Conservation (phyloP, 2,329 filamentous ascomycete species). For the Pyricularia sp. region DNA sequence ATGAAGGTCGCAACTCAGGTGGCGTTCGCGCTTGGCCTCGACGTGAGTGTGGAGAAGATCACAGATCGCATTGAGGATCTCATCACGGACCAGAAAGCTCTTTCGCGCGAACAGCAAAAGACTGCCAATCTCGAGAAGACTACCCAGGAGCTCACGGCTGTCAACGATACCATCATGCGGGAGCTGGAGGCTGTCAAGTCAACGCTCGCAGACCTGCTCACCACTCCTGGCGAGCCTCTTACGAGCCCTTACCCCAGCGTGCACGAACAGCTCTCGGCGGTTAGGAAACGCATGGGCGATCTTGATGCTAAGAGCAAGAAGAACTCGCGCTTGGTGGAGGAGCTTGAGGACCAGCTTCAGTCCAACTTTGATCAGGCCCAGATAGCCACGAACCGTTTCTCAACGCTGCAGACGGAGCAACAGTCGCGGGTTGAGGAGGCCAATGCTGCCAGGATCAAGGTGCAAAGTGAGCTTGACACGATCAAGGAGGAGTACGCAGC, state of each 20-base stretch:
- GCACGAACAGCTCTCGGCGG: constrained; percentile 45
- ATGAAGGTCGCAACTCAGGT: constrained; percentile 56
- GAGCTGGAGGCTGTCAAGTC: constrained; percentile 54
- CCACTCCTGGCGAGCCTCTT: constrained; percentile 34
- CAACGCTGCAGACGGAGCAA: constrained; percentile 67
- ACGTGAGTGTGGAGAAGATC: constrained; percentile 60
- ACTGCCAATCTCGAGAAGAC: constrained; percentile 45
- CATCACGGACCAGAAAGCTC: constrained; percentile 47
- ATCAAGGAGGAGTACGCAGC: constrained; percentile 61
- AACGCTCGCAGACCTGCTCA: constrained; percentile 42
- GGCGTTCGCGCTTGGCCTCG: constrained; percentile 47
- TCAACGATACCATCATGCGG: constrained; percentile 49
- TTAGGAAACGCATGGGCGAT: constrained; percentile 58
- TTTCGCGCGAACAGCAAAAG: constrained; percentile 50
- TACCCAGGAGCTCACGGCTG: constrained; percentile 45
- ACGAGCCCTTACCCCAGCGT: constrained; percentile 37
- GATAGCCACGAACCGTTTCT: constrained; percentile 73
- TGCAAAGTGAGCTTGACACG: constrained; percentile 60
- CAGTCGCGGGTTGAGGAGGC: constrained; percentile 71
- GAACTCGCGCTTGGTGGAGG: constrained; percentile 84
- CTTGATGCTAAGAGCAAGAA: constrained; percentile 70
- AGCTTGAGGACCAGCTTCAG: constrained; percentile 93
- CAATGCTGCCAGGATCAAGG: constrained; percentile 49
- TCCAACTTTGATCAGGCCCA: constrained; percentile 93
- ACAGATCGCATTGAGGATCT: constrained; percentile 51